These are phyloP conservation scores for Diaporthe batatas DNA, from an alignment of 2,329 filamentous ascomycete species.

Conservation along the genomic window DNA sequence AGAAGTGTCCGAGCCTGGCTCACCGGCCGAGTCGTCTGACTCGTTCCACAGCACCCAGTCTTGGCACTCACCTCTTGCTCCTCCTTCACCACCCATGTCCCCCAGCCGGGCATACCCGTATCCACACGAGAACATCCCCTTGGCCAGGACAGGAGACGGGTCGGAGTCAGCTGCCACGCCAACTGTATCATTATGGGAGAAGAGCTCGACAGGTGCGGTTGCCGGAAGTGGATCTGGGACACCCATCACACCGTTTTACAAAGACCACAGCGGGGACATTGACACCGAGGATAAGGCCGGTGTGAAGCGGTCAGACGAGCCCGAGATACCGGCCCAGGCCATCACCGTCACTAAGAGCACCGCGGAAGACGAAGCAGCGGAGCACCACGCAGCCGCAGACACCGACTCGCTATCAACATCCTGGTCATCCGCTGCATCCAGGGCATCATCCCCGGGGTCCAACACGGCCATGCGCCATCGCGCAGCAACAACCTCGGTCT, in stretches of 20 bases:
- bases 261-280: background rate
- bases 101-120: constrained; percentile 54
- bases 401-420: constrained; percentile 46
- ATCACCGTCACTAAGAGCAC: background rate
- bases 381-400: constrained; percentile 39
- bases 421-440: constrained; percentile 41
- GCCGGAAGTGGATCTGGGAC: constrained; percentile 33
- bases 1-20: constrained; percentile 49
- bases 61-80: constrained; percentile 61
- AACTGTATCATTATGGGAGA: constrained; percentile 49
- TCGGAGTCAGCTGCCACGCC: constrained; percentile 54
- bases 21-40: constrained; percentile 62
- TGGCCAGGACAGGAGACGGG: constrained; percentile 49
- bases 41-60: constrained; percentile 69
- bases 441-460: constrained; percentile 28
- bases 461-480: constrained; percentile 62
- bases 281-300: background rate
- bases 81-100: constrained; percentile 60
- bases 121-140: constrained; percentile 55
- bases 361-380: background rate
- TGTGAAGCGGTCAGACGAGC: background rate
- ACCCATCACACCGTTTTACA: constrained; percentile 36
- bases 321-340: background rate
- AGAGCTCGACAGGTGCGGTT: constrained; percentile 47
- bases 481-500: constrained; percentile 62